Evolutionary conservation across 768 basidiomycete genomes (phyloP), one percentile per base, ranked within the genome.

Genomic region (Pleurotus platypus): DNA sequence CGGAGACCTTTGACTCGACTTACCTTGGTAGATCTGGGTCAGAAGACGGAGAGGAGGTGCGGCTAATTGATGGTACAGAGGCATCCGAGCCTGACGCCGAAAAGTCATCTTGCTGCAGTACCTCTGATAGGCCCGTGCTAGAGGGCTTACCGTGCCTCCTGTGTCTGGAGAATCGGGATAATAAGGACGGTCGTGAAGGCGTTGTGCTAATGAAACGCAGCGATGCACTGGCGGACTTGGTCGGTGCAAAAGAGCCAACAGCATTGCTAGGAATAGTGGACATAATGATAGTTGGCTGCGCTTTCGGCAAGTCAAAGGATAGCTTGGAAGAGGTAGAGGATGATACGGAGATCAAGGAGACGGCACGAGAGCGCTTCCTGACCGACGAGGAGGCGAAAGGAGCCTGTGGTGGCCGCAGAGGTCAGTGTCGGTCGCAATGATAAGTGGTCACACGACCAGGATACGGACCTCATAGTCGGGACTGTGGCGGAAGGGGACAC

Each of bases 321-420:
- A 43, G 45, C 58, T 64, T 65, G 1, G 58, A 57, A 4, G 59
- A 55, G 37, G 22, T 61, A 37, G 64, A 42, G 7, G 62, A 58
- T 13, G 65, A 60, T 13, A 58, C 56, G 5, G 72, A 71, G 57
- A 69, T 58, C 5, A 72, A 58, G 15, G 70, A 72, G 16, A 63
- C 12, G 4, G 55, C 22, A 37, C 55, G 55, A 24, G 51, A 12
- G 15, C 51, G 51, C 39, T 42, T n/a, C 24, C 39, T 40, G n/a
- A n/a, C 92, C 93, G 97, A 74, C 93, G 98, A 64, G 79, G 75
- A 16, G 82, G 66, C 63, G 83, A 83, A n/a, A 91, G 92, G 11
- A 94, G 71, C 64, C 81, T 76, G 61, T 87, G 78, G 57, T 67
- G 70, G 35, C 11, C 72, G 64, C 38, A 72, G 70, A 43, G 64